Evolutionary conservation across 2,329 filamentous ascomycete genomes (phyloP), one percentile per base, ranked within the genome.

Genomic region (Fusarium duplospermum): DNA sequence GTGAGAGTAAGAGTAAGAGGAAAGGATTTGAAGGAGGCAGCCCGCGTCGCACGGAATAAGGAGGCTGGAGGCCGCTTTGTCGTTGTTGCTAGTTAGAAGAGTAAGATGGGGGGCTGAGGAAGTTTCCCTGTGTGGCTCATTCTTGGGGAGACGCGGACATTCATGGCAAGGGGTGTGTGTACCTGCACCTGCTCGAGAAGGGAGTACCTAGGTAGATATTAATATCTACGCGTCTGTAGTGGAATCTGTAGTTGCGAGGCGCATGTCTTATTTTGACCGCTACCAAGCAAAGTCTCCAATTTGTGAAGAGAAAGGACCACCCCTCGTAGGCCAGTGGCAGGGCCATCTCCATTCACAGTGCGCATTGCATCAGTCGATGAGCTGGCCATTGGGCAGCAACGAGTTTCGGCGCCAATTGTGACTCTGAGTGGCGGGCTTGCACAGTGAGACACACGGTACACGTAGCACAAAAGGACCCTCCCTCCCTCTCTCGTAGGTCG

Each of bases 381-480:
- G 31, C 7, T n/a, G 24, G 14, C 62, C 64, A 69, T 74, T 74
- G 68, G 72, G 13, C 36, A 24, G 47, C n/a, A 20, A 20, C 9
- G 14, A 13, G 8, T 11, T 35, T 13, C 5, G 11, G 13, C 16
- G 29, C 31, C 42, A 18, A 36, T 4, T 4, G 9, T n/a, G 45
- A 50, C 33, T 11, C 18, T 11, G 16, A 56, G 42, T 69, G 68
- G 69, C 59, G 61, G 62, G 27, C 5, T 20, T 22, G 24, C 13
- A 70, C 72, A 74, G 64, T 72, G 47, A 14, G 16, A n/a, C 27
- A 20, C 42, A 74, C 72, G 35, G 68, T 74, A 60, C 52, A 63
- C 35, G 24, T 64, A 36, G 9, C 20, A n/a, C 60, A 36, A 38
- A 20, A 27, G n/a, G 45, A 10, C 31, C 59, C 22, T 18, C 31